These are phyloP conservation scores for Xenoacremonium recifei DNA, from an alignment of 2,329 filamentous ascomycete genomes.

Conservation along the genomic window DNA sequence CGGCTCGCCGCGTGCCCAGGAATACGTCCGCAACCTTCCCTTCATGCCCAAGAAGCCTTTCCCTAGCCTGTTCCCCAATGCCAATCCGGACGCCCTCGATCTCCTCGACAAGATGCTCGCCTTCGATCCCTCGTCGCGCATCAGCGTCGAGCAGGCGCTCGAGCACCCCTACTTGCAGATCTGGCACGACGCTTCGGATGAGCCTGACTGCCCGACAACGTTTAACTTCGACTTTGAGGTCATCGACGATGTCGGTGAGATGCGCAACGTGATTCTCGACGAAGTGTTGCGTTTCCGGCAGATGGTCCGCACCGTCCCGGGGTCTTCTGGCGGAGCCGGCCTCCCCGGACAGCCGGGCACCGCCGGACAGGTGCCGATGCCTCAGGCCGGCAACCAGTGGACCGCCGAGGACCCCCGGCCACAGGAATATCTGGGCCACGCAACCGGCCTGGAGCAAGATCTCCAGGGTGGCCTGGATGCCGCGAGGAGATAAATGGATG, in stretches of 20 bases:
- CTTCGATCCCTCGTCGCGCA: constrained; percentile 90
- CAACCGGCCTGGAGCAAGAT: constrained; percentile 56
- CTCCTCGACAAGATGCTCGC: constrained; percentile 96
- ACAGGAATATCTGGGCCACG: constrained; percentile 53
- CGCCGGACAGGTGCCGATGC: constrained; percentile 52
- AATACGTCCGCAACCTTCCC: constrained; percentile 95
- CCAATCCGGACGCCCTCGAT: constrained; percentile 93
- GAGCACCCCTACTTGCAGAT: constrained; percentile 96
- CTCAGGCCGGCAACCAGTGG: constrained; percentile 51
- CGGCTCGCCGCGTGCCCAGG: constrained; percentile 90
- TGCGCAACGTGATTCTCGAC: constrained; percentile 97
- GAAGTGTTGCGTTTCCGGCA: constrained; percentile 86
- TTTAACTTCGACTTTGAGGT: constrained; percentile 99
- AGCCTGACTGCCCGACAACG: constrained; percentile 87
- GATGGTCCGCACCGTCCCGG: constrained; percentile 51
- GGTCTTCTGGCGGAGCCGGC: constrained; percentile 28
- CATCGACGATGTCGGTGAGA: constrained; percentile 90
- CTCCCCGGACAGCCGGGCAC: constrained; percentile 36
- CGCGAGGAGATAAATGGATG: constrained; percentile 19
- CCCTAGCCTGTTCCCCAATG: constrained; percentile 83
- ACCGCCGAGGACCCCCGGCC: constrained; percentile 59
- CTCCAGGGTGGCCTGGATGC: constrained; percentile 48
- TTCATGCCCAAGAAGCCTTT: constrained; percentile 94
- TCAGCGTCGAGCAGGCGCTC: constrained; percentile 90
- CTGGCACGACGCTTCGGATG: constrained; percentile 97